Evolutionary conservation across 1,139 yeast genomes (phyloP).

Genomic region (Geotrichum restrictum): DNA sequence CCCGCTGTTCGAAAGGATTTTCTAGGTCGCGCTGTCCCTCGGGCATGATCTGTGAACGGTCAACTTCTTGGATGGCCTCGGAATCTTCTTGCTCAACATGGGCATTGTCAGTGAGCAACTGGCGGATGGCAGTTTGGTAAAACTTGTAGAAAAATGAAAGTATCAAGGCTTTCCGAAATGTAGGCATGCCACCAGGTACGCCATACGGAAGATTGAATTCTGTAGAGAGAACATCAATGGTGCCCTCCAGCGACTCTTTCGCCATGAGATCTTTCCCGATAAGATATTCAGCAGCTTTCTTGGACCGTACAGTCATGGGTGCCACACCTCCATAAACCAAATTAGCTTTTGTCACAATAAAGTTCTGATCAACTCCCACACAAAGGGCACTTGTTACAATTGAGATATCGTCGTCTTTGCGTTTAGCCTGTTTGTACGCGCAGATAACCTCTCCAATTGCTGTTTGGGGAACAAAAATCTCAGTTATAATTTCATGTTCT

Average conservation of each 20-base stretch:
- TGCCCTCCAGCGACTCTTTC: conserved; percentile 32
- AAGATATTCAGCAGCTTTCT: conserved; percentile 36
- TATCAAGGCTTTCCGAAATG: conserved; percentile 43
- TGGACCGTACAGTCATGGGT: conserved; percentile 43
- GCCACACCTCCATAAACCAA: conserved; percentile 48
- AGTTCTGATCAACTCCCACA: conserved; percentile 26
- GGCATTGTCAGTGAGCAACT: conserved; percentile 10
- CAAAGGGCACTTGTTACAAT: conserved; percentile 45
- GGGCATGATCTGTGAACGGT: conserved; percentile 36
- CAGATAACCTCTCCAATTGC: conserved; percentile 38
- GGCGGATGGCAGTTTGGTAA: conserved; percentile 34
- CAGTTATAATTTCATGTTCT: conserved; percentile 37
- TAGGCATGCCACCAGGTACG: conserved; percentile 50
- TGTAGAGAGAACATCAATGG: conserved; percentile 34
- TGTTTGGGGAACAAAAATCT: conserved; percentile 43
- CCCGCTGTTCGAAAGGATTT: conserved; percentile 39
- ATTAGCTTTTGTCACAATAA: conserved; percentile 33
- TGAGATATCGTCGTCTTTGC: conserved; percentile 49
- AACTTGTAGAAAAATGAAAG: conserved; percentile 46
- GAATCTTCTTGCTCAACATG: conserved; percentile 29
- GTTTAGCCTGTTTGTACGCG: conserved; percentile 45
- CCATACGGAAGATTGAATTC: conserved; percentile 42
- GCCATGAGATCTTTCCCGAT: conserved; percentile 31
- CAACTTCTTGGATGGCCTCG: conserved; percentile 38
- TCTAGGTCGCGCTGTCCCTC: conserved; percentile 41